These are phyloP conservation scores for Diaporthe citriasiana DNA, from an alignment of 2,329 filamentous ascomycete genomes.

Conservation along the genomic window DNA sequence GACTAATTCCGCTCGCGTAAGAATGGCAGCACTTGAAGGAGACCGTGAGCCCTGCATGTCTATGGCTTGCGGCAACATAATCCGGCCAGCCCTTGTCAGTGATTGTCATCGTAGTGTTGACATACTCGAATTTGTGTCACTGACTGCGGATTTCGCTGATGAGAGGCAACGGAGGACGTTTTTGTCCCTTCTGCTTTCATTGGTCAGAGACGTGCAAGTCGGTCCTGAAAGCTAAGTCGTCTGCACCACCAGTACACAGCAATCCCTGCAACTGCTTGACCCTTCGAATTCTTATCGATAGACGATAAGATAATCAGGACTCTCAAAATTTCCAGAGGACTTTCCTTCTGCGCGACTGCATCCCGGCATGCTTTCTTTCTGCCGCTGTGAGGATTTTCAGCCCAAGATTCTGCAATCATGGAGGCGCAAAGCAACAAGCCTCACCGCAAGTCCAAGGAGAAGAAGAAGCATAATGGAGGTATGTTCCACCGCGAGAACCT, in stretches of 20 bases:
- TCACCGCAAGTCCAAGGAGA: slow-evolving; percentile 90
- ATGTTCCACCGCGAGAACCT: slow-evolving; percentile 43
- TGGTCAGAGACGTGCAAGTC: neutral
- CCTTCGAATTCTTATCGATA: slow-evolving; percentile 31
- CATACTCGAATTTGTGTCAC: too few relatives aligned
- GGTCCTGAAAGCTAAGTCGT: neutral
- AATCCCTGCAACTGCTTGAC: neutral
- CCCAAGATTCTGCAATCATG: slow-evolving; percentile 64
- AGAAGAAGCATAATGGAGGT: slow-evolving; percentile 78
- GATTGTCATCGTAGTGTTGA: neutral
- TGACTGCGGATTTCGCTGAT: neutral
- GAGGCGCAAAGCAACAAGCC: slow-evolving; percentile 87
- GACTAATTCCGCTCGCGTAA: too few relatives aligned
- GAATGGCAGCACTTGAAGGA: too few relatives aligned
- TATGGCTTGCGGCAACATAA: neutral
- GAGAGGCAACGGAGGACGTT: neutral
- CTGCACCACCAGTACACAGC: neutral
- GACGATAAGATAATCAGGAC: slow-evolving; percentile 26
- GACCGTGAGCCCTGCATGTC: neutral
- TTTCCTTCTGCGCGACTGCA: neutral
- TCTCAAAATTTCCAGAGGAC: slow-evolving; percentile 33
- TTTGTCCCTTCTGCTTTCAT: neutral
- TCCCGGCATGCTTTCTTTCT: neutral
- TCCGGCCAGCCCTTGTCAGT: neutral
- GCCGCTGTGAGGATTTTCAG: slow-evolving; percentile 20